Evolutionary conservation across 75 land plant genomes (phyloP), one percentile per base, ranked within the genome.

Genomic region (Pinus albicaulis): DNA sequence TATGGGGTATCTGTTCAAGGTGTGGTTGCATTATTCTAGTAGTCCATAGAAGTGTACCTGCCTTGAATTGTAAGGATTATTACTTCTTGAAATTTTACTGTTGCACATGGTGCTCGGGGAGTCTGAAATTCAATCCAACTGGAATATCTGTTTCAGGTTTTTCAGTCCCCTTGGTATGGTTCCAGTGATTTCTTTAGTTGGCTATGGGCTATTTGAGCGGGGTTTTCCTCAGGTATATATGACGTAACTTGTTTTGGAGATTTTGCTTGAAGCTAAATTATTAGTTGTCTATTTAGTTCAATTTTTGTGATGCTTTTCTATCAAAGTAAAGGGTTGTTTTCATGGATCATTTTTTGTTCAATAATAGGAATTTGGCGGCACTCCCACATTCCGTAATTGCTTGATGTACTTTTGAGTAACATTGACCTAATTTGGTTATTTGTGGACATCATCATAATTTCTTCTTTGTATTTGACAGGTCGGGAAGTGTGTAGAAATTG

Each of bases 201-300:
- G 94, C 7, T 76, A 91, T 71, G 98, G 98, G 15, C 78, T 95
- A 41, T 86, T 89, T 68, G 94, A 89, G 77, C 78, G 85, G 79
- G 98, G 96, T 24, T 95, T 95, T 76, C 94, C 98, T 25, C 86
- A 88, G 85, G 98, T 96, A 83, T 31, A n/a, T 74, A 3, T 59
- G 22, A 59, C 23, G 8, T 20, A 59, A 22, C 22, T 59, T 20
- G 23, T 59, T 24, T n/a, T 19, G 24, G 60, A 59, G 19, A 17
- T 31, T 64, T 17, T 64, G 41, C 41, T 34, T 17, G 36, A 16
- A 31, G 38, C n/a, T 11, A 44, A 44, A 44, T 44, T 44, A 44
- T 44, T 7, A 44, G 31, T 31, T 38, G 53, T 48, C 1, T 61
- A 25, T 16, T 3, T 24, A 64, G 15, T 64, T 64, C 38, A 64